Percentiles rank a stretch among this genome's conserved stretches.
Conservation (phyloP, 2,329 filamentous ascomycete species). For the Trichoderma gracile region DNA sequence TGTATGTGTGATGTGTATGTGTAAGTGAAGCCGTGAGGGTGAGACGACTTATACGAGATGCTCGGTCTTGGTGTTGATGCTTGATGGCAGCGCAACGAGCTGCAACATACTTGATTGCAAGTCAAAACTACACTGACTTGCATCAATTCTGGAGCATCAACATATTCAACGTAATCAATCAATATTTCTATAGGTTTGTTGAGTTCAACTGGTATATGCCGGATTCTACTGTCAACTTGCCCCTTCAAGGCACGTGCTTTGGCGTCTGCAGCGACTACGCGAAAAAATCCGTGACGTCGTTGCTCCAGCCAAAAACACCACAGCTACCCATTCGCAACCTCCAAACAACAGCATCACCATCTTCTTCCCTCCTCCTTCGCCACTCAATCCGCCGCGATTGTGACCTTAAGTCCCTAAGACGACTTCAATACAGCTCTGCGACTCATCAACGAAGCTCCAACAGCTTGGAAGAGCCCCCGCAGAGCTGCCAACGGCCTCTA, state of each 20-base stretch:
- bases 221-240: background rate
- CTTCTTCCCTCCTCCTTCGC: background rate
- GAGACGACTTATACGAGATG: background rate
- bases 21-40: background rate
- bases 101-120: no score
- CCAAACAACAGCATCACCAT: background rate
- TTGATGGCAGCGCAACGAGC: no score
- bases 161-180: no score
- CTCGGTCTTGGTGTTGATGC: background rate
- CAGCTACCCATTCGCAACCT: background rate
- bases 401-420: background rate
- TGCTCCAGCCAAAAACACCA: background rate
- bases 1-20: background rate
- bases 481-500: background rate
- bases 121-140: background rate
- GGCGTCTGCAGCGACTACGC: constrained; percentile 9
- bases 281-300: constrained; percentile 27
- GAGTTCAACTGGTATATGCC: background rate
- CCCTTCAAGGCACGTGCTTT: constrained; percentile 14
- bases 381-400: background rate
- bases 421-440: no score
- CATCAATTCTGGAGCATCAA: no score
- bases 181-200: no score
- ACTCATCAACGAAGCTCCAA: no score
- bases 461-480: background rate